Evolutionary conservation across 2,329 filamentous ascomycete species (phyloP).

Genomic region (Herpomyces periplanetae): DNA sequence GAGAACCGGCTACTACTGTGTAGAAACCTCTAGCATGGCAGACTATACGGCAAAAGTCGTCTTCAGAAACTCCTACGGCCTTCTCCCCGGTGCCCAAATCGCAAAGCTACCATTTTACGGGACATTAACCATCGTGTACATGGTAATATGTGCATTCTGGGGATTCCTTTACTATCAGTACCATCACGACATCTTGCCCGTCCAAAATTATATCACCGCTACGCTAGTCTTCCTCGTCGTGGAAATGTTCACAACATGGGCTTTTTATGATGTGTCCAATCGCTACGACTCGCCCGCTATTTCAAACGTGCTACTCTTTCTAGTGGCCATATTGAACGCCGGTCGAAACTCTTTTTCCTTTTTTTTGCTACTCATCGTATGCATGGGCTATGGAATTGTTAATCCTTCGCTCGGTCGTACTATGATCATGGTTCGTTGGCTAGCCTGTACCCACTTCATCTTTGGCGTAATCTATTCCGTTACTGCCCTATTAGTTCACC

Average conservation of each 20-base stretch:
- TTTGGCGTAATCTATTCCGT: conserved; percentile 81
- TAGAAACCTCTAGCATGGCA: conserved; percentile 32
- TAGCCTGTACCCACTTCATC: conserved; percentile 67
- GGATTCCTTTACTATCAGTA: conserved; percentile 83
- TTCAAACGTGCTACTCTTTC: conserved; percentile 46
- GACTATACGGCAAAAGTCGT: conserved; percentile 43
- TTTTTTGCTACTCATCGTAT: conserved; percentile 85
- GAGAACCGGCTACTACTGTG: conserved; percentile 84
- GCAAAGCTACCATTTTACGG: conserved; percentile 92
- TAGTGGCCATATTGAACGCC: conserved; percentile 74
- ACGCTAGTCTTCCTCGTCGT: conserved; percentile 75
- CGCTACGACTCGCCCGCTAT: conserved; percentile 44
- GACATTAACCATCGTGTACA: conserved; percentile 67
- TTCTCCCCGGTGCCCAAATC: conserved; percentile 76
- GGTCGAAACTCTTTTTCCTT: conserved; percentile 91
- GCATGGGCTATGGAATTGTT: conserved; percentile 96
- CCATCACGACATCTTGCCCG: conserved; percentile 60
- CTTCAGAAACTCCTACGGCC: conserved; percentile 82
- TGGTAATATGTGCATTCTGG: conserved; percentile 46
- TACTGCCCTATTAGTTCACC: conserved; percentile 51
- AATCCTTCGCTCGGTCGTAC: conserved; percentile 64
- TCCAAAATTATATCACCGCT: conserved; percentile 95
- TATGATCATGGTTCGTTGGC: conserved; percentile 68
- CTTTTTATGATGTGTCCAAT: conserved; percentile 69
- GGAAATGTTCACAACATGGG: conserved; percentile 95